These are phyloP conservation scores for Filobasidium floriforme DNA, from an alignment of 768 basidiomycete genomes.

Conservation along the genomic window DNA sequence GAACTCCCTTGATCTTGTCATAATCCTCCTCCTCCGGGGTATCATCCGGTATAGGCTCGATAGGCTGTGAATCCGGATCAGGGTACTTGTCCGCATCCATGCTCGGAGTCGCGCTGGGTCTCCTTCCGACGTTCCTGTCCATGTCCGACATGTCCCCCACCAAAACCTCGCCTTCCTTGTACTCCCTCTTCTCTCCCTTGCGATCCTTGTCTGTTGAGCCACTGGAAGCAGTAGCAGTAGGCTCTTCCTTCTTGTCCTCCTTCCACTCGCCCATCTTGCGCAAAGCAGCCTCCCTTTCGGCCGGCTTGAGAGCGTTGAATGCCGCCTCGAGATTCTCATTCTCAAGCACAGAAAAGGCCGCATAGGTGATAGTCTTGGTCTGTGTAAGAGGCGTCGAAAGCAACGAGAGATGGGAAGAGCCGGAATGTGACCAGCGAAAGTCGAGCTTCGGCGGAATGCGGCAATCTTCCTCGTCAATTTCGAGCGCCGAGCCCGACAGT, in stretches of 20 bases:
- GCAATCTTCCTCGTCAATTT: slow-evolving; percentile 14
- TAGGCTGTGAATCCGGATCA: slow-evolving; percentile 15
- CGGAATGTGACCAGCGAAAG: slow-evolving; percentile 39
- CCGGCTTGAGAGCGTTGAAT: slow-evolving; percentile 26
- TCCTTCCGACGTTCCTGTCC: slow-evolving; percentile 5
- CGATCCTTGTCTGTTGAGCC: slow-evolving; percentile 20
- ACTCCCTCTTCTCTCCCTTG: slow-evolving; percentile 20
- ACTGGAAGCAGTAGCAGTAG: slow-evolving; percentile 24
- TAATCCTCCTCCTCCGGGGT: slow-evolving; percentile 40
- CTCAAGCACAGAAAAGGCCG: slow-evolving; percentile 36
- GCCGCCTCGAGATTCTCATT: slow-evolving; percentile 33
- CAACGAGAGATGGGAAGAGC: slow-evolving; percentile 40
- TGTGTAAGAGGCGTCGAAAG: slow-evolving; percentile 39
- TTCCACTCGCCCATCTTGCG: slow-evolving; percentile 13
- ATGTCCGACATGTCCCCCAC: slow-evolving; percentile 8
- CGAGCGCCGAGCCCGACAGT: slow-evolving; percentile 2
- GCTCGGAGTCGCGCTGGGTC: neutral
- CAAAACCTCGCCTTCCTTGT: slow-evolving; percentile 7
- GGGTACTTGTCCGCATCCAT: slow-evolving; percentile 18
- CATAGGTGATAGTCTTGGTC: slow-evolving; percentile 34
- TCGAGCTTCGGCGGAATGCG: slow-evolving; percentile 12
- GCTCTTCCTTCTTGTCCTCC: slow-evolving; percentile 21
- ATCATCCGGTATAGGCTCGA: slow-evolving; percentile 22
- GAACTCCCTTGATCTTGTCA: slow-evolving; percentile 37
- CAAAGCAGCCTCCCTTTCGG: slow-evolving; percentile 23